These are phyloP conservation scores for Aureobasidium sp. DNA, from an alignment of 2,329 filamentous ascomycete genomes.

Conservation along the genomic window DNA sequence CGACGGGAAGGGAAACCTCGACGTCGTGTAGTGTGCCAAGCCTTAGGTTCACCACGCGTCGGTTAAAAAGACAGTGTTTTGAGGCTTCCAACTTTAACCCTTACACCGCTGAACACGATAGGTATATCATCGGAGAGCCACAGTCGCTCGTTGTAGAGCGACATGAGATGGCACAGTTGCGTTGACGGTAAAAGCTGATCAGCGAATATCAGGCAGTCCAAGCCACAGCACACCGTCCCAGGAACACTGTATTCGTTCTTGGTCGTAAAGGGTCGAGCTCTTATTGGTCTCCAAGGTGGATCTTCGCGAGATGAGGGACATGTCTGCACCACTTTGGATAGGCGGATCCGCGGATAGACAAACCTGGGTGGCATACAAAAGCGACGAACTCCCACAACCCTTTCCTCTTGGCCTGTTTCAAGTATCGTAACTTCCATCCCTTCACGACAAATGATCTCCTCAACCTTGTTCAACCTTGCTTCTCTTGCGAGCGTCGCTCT, in stretches of 20 bases:
- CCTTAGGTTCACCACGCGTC: not conserved
- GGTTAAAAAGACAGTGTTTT: not conserved
- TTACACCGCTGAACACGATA: not conserved
- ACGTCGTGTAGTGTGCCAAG: not conserved
- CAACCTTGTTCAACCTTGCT: slow-evolving; percentile 1
- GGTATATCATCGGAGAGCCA: not conserved
- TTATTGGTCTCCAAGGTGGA: not conserved
- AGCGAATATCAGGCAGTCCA: not conserved
- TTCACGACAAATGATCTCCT: not conserved
- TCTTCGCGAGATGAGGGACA: not conserved
- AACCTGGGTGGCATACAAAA: not conserved
- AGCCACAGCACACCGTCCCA: not conserved
- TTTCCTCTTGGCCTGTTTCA: slow-evolving; percentile 5
- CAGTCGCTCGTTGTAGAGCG: not conserved
- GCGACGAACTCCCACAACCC: not conserved
- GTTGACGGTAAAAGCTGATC: too few relatives aligned
- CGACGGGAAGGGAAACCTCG: not conserved
- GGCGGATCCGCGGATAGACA: not conserved
- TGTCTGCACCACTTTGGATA: not conserved
- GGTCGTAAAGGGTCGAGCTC: not conserved
- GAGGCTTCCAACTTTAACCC: not conserved
- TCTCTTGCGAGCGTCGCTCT: not conserved
- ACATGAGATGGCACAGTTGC: not conserved
- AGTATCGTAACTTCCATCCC: not conserved
- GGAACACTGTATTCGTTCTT: not conserved